Conservation (phyloP, 2,329 filamentous ascomycete genomes). For the Pseudomassariella vexata region DNA sequence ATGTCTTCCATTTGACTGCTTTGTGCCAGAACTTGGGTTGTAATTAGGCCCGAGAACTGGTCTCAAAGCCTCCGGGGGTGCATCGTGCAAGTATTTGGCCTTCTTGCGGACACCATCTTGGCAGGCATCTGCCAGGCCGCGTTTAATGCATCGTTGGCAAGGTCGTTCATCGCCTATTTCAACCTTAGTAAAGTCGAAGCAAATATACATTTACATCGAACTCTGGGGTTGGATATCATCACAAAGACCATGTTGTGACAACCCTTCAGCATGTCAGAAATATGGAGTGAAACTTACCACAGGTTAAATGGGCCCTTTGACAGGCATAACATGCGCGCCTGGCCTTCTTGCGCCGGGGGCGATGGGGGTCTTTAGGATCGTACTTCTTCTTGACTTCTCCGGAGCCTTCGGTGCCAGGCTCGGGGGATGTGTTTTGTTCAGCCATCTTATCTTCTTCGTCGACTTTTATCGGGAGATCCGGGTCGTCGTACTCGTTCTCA, state of each 20-base stretch:
- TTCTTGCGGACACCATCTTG: conserved; percentile 98
- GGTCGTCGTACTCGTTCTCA: conserved; percentile 49
- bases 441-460: conserved; percentile 47
- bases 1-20: conserved; percentile 40
- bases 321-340: conserved; percentile 93
- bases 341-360: conserved; percentile 92
- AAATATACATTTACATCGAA: conserved; percentile 8
- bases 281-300: conserved; percentile 63
- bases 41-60: conserved; percentile 74
- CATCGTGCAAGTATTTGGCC: conserved; percentile 97
- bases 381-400: conserved; percentile 60
- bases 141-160: conserved; percentile 89
- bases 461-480: conserved; percentile 37
- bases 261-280: not conserved
- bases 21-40: conserved; percentile 50
- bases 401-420: conserved; percentile 36
- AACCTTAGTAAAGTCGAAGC: conserved; percentile 22
- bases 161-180: conserved; percentile 83
- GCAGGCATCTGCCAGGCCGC: conserved; percentile 82
- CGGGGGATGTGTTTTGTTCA: conserved; percentile 36
- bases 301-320: conserved; percentile 94
- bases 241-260: too few species aligned
- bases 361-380: conserved; percentile 81
- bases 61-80: conserved; percentile 80
- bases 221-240: too few species aligned